These are phyloP conservation scores for Cercospora nicotianae DNA, from an alignment of 2,329 filamentous ascomycete genomes.

Conservation along the genomic window DNA sequence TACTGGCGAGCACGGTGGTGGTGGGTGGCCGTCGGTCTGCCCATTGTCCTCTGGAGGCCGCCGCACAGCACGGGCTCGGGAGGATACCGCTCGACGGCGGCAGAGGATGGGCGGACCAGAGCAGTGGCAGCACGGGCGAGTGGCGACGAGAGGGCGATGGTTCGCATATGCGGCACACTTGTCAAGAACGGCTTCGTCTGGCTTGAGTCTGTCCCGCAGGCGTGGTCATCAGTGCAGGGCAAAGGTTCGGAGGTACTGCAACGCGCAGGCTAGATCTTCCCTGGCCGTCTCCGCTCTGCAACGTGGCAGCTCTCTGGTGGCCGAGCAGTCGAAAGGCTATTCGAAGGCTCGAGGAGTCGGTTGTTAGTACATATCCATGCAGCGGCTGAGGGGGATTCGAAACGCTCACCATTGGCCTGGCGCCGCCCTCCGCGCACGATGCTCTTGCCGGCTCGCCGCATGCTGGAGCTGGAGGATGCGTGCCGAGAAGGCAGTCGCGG, in stretches of 20 bases:
- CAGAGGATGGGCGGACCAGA: constrained; percentile 34
- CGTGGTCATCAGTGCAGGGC: constrained; percentile 41
- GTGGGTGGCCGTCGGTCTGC: background rate
- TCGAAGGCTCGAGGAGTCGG: constrained; percentile 27
- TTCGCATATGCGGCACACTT: constrained; percentile 42
- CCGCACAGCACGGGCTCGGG: constrained; percentile 23
- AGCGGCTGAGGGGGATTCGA: constrained; percentile 18
- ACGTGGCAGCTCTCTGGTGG: constrained; percentile 50
- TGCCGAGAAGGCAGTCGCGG: constrained; percentile 9
- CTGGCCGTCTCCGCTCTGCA: constrained; percentile 54
- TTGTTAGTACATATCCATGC: constrained; percentile 27
- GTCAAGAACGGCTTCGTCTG: constrained; percentile 24
- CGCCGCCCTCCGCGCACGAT: constrained; percentile 9
- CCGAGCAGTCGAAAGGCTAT: constrained; percentile 33
- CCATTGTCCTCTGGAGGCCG: background rate
- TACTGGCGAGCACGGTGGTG: constrained; percentile 10
- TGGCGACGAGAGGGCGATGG: constrained; percentile 44
- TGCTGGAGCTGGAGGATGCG: constrained; percentile 4
- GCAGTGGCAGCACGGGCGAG: constrained; percentile 44
- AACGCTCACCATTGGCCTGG: constrained; percentile 23
- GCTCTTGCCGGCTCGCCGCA: constrained; percentile 15
- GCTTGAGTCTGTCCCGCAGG: constrained; percentile 35
- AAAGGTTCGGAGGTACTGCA: constrained; percentile 22
- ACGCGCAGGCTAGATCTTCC: constrained; percentile 35
- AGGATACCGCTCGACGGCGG: background rate